Base-by-base conservation (phyloP, 2,329 filamentous ascomycete genomes). In the Fusarium coffeatum region DNA sequence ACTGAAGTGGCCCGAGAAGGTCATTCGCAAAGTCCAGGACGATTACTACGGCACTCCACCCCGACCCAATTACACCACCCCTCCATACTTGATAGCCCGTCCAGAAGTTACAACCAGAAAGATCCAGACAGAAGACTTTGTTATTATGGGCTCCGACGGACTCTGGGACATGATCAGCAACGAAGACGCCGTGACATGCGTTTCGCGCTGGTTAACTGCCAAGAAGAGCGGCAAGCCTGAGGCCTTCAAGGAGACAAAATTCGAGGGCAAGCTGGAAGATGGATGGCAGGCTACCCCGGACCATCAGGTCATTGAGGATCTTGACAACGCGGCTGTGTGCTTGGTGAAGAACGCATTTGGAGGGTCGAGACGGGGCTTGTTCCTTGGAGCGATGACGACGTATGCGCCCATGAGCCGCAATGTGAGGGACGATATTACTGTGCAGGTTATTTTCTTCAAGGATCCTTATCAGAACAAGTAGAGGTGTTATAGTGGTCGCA, bases 291-390 rank as follows among this genome's bases (percentile, higher is more conserved):
- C 76, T 12, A 75, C 73, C 2, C 72, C 75, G 1, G 85, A 87
- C 69, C 86, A 91, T 51, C 93, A 93, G 65, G 89, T 92, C 2
- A 88, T 93, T 6, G 89, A 93, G 76, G 93, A 96, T 76, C 59
- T 80, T 15, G 90, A 91, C 77, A 96, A 94, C 73, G 92, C 88
- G 8, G 93, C 93, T 1, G 94, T 93, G 1, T 93, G 95, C 79
- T 84, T 96, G 41, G 87, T 94, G 43, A 88, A 92, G 67, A 97
- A 96, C 75, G 92, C 92, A 1, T 86, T 96, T 16, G 93, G 93
- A 41, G 93, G 93, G 7, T 90, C 88, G 62, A 88, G 94, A 71
- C 85, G 87, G 69, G 90, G 93, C 73, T 88, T 93, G 84, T 83
- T 96, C 25, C 89, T 89, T 69, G 92, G 91, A 7, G 80, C 93